Evolutionary conservation across 179 eudicot species (phyloP), one percentile per base, ranked within the genome.

Genomic region (Spinacia oleracea): DNA sequence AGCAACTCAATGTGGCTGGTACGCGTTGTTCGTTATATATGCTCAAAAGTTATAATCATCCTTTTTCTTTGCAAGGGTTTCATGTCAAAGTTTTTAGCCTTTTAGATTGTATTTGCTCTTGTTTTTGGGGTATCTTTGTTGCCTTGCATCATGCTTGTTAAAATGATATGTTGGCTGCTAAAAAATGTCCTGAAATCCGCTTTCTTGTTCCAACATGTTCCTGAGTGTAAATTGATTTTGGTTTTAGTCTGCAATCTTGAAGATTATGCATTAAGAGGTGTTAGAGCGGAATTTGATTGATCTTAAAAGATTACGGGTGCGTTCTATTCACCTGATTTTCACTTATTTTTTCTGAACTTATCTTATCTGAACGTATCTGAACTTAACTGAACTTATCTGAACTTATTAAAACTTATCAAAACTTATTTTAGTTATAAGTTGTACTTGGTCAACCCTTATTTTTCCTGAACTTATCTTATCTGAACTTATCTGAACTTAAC

Each of bases 1-100:
- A 92, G 85, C 97, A 86, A 75, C 90, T 96, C 75, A 87, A 79
- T 77, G 97, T 90, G 79, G 66, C 84, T 67, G 96, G 99, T 93
- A 92, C 18, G 82, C 79, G 48, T n/a, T 63, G 63, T 66, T 71
- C 34, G n/a, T 76, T 51, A 51, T 65, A 59, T 27, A 23, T n/a
- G 21, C 9, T 31, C 56, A 5, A 59, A 15, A 15, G 51, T 59
- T 79, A 27, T 80, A 15, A 58, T 42, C 21, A 74, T 68, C 63
- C 2, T 38, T 42, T 18, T 23, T 9, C 21, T 46, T 67, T 48
- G 63, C 23, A 29, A 32, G 38, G 8, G 10, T 45, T 48, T 66
- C 76, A 43, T 67, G 27, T 40, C 0, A 20, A 31, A 14, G 40
- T 6, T 38, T 38, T 6, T 38, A 3, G 4, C 40, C 23, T 62